Conservation (phyloP, 2,329 filamentous ascomycete genomes). For the Calonectria montana region DNA sequence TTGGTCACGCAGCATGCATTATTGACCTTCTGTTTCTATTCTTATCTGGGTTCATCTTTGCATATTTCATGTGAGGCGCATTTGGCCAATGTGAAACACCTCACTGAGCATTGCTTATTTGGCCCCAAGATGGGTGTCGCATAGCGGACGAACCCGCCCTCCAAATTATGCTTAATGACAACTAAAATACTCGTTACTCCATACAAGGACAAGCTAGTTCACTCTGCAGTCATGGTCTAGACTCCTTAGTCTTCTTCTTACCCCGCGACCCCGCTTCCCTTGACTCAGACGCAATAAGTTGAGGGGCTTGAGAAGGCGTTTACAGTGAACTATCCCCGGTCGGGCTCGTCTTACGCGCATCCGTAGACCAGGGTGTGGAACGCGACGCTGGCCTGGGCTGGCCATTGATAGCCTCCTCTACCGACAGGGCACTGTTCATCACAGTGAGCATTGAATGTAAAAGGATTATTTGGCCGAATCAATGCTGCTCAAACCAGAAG, state of each 20-base stretch:
- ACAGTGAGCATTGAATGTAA: background rate
- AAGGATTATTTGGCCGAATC: background rate
- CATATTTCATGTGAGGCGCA: background rate
- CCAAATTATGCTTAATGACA: conserved; percentile 1
- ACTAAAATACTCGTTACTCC: background rate
- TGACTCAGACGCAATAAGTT: background rate
- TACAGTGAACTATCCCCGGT: conserved; percentile 7
- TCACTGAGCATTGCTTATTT: background rate
- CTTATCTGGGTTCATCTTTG: background rate
- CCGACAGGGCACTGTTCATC: background rate
- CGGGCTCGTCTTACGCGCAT: background rate
- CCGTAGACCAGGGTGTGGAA: background rate
- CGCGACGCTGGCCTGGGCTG: background rate
- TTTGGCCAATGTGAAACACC: background rate
- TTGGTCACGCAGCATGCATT: background rate
- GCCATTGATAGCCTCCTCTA: background rate
- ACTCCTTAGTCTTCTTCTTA: background rate
- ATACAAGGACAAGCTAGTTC: background rate
- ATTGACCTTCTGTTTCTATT: background rate
- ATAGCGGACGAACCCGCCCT: background rate
- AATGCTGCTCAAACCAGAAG: background rate
- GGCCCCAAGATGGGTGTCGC: background rate
- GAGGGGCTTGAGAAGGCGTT: background rate
- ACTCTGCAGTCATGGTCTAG: background rate
- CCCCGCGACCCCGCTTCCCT: conserved; percentile 13